Conservation (phyloP, 116 monocot genomes). For the Thalassia testudinum region DNA sequence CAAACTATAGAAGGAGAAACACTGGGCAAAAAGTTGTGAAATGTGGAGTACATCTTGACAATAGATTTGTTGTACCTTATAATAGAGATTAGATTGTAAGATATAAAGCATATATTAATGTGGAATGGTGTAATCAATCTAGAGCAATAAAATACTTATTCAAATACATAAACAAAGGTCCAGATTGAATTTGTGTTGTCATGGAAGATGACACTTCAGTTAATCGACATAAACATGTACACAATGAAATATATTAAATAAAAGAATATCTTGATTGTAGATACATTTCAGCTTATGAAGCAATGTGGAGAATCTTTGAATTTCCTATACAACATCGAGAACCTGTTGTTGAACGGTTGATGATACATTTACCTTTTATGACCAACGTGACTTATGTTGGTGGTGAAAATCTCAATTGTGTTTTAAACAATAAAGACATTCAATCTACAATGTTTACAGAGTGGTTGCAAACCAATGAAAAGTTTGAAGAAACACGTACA, state of each 20-base stretch:
- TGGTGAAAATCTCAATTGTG: not conserved
- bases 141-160: not conserved
- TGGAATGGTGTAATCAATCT: not conserved
- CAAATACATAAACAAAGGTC: not conserved
- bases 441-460: no score
- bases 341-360: not conserved
- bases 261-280: not conserved
- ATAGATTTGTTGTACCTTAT: conserved; percentile 1
- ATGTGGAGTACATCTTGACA: not conserved
- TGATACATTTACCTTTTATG: not conserved
- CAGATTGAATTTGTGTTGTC: not conserved
- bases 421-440: not conserved
- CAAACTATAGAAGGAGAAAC: not conserved
- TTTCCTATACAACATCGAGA: not conserved
- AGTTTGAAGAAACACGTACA: no score
- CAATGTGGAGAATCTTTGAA: not conserved
- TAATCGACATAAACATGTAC: no score
- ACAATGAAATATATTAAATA: not conserved
- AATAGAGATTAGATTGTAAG: not conserved
- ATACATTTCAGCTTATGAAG: not conserved
- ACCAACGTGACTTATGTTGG: not conserved
- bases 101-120: not conserved
- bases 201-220: not conserved
- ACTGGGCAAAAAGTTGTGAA: not conserved
- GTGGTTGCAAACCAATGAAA: no score